Base-by-base conservation (phyloP, 768 basidiomycete species). In the Mycena vulgaris region DNA sequence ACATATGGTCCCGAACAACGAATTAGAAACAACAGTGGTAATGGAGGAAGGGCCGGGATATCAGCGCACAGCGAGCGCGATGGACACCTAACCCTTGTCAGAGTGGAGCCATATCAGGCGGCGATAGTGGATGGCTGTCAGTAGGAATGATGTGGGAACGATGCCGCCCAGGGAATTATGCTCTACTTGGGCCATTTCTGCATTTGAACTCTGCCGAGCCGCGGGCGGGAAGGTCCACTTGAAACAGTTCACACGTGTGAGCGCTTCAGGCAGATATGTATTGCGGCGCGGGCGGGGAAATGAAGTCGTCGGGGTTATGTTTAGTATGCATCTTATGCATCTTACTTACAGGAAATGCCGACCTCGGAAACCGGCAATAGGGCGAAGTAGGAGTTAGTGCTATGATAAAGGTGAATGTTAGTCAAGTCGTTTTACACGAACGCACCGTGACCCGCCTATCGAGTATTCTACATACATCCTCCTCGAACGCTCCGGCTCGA, bases 61-160 rank as follows among this genome's bases (percentile, higher is more conserved):
- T 66, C 64, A 58, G 56, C 64, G 64, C 64, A 58, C 56, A 49
- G 45, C 21, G 42, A 48, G 35, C 64, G 64, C 56, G 37, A 19
- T 31, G 30, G 33, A 40, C 42, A 56, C 5, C 21, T 13, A 14
- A 51, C 2, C 8, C 23, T n/a, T 27, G 33, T 47, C 33, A n/a
- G 13, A 28, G 30, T 56, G 28, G 42, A 48, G 40, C 48, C 52
- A 55, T 53, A 9, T 21, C 42, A 4, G 42, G 13, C 21, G 19
- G 27, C 14, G 21, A 42, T 23, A 33, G 33, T 16, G 23, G 63
- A 64, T 64, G 30, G n/a, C 33, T 65, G 64, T 39, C 64, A 65
- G 56, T 9, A 30, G 33, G 13, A 19, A 9, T 45, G 42, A 45
- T 45, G n/a, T 55, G 52, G 45, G 23, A 40, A 39, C n/a, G 45